Percentiles rank a stretch among this genome's conserved stretches.
Evolutionary conservation across 2,329 filamentous ascomycete genomes (phyloP).

Genomic region (Fusarium sp.): DNA sequence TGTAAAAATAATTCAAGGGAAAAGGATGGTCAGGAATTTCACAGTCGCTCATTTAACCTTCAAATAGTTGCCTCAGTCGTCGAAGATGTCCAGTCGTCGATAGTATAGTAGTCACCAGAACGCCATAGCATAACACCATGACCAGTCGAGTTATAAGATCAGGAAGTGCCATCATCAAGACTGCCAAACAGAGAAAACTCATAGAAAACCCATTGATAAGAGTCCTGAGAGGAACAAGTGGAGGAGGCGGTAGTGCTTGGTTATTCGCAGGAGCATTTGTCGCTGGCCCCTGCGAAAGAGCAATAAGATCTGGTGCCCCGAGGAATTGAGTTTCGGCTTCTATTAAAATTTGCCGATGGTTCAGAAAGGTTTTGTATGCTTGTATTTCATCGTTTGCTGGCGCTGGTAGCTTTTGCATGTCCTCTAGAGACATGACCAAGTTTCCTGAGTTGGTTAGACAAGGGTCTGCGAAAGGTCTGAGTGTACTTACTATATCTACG

Average conservation of each 20-base stretch:
- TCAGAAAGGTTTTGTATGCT: conserved; percentile 65
- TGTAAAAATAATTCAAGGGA: background rate
- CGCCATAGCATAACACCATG: conserved; percentile 24
- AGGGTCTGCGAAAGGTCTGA: too few species aligned
- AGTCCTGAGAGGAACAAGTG: conserved; percentile 14
- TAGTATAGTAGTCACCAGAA: conserved; percentile 22
- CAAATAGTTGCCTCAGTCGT: conserved; percentile 23
- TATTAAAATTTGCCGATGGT: conserved; percentile 61
- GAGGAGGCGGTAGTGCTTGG: background rate
- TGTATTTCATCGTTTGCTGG: conserved; percentile 61
- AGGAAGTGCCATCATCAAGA: conserved; percentile 25
- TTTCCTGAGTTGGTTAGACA: conserved; percentile 57
- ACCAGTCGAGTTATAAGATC: conserved; percentile 27
- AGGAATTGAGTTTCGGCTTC: conserved; percentile 71
- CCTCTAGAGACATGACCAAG: conserved; percentile 67
- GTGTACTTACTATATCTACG: conserved; percentile 22
- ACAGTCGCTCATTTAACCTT: background rate
- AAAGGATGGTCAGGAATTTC: background rate
- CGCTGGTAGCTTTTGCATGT: conserved; percentile 60
- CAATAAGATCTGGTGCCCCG: conserved; percentile 46
- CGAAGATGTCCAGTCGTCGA: conserved; percentile 24
- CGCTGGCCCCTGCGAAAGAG: conserved; percentile 1
- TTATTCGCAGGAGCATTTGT: conserved; percentile 4
- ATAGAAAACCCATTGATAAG: conserved; percentile 29
- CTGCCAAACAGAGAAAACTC: conserved; percentile 25